A percentile compares a stretch with the other conserved stretches of the same genome.
Evolutionary conservation across 805 yeast genomes (phyloP).

Genomic region (Hyphopichia homilentoma): DNA sequence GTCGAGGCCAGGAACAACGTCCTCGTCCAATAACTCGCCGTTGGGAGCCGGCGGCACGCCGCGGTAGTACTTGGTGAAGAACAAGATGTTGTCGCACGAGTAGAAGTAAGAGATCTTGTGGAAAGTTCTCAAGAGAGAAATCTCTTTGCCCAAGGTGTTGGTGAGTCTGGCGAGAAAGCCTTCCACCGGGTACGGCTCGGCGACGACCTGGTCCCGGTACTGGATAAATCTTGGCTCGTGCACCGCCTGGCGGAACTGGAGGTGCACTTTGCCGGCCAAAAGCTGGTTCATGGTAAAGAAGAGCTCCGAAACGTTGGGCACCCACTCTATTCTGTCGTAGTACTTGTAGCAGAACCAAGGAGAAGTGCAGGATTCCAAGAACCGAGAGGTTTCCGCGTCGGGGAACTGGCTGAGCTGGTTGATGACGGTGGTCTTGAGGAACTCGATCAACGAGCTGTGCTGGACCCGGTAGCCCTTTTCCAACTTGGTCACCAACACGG

Average conservation of each 20-base stretch:
- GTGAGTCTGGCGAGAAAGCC: conserved; percentile 69
- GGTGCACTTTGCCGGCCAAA: conserved; percentile 35
- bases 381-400: too few species aligned
- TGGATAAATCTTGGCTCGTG: conserved; percentile 33
- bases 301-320: conserved; percentile 21
- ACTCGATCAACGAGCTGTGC: conserved; percentile 28
- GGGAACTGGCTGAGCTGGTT: conserved; percentile 27
- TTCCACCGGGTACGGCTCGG: conserved; percentile 75
- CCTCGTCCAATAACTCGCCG: conserved; percentile 10
- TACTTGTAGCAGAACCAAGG: conserved; percentile 56
- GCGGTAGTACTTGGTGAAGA: conserved; percentile 50
- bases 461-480: conserved; percentile 21
- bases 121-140: conserved; percentile 37
- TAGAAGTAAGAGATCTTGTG: conserved; percentile 59
- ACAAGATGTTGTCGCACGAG: conserved; percentile 58
- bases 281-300: conserved; percentile 28
- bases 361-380: conserved; percentile 20
- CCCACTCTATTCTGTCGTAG: conserved; percentile 70
- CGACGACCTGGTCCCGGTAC: not conserved
- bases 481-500: conserved; percentile 8
- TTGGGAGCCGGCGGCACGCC: conserved; percentile 63
- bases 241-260: conserved; percentile 57
- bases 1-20: conserved; percentile 12
- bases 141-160: conserved; percentile 43
- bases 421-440: conserved; percentile 35